Evolutionary conservation across 108 stramenopile genomes (phyloP).

Genomic region (Cyclotella baltica): DNA sequence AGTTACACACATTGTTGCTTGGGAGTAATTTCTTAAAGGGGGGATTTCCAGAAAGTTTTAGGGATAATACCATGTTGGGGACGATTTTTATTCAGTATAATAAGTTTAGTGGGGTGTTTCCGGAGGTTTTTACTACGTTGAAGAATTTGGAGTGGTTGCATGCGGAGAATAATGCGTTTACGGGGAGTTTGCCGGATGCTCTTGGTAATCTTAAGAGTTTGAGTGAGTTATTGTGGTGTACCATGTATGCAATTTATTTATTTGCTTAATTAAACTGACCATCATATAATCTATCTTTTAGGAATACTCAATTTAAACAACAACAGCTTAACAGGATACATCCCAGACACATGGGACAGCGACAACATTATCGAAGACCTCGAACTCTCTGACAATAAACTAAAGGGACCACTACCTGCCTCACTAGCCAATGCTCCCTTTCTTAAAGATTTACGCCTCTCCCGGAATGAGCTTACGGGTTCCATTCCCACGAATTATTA

Average conservation of each 20-base stretch:
- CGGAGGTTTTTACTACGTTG: conserved; percentile 39
- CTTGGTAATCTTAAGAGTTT: conserved; percentile 38
- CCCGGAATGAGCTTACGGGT: conserved; percentile 52
- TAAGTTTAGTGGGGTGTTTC: conserved; percentile 44
- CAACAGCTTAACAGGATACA: conserved; percentile 40
- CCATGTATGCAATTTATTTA: neutral
- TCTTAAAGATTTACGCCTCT: conserved; percentile 42
- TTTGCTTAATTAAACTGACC: neutral
- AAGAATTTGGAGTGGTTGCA: conserved; percentile 54
- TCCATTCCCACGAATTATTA: conserved; percentile 44
- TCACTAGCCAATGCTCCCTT: conserved; percentile 24
- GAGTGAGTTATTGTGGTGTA: conserved; percentile 21
- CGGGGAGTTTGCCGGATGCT: conserved; percentile 29
- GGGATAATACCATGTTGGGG: conserved; percentile 39
- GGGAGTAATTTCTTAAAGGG: conserved; percentile 29
- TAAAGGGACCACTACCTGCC: conserved; percentile 49
- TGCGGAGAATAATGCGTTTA: conserved; percentile 36
- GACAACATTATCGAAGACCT: conserved; percentile 38
- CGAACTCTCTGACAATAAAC: conserved; percentile 42
- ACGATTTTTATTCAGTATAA: conserved; percentile 44
- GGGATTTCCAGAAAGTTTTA: conserved; percentile 30
- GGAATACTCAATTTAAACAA: conserved; percentile 40
- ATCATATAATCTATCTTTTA: neutral
- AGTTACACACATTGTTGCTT: conserved; percentile 32
- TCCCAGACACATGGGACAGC: conserved; percentile 39